phyloP scores from a whole-genome alignment of 495 filamentous ascomycete genomes.

The Glutinoglossum americanum region DNA sequence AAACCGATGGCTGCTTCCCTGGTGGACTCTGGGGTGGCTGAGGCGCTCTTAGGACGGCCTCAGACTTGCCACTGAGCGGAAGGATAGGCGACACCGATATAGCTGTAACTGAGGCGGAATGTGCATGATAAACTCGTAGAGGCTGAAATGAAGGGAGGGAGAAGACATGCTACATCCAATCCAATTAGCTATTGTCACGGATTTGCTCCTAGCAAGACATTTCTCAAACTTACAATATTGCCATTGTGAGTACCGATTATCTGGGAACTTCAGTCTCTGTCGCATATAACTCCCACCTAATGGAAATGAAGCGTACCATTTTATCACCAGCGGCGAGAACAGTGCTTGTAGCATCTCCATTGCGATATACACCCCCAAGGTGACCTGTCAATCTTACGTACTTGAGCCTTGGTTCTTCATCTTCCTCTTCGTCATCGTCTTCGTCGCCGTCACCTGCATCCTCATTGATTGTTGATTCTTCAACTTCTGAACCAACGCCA shows the following conservation, averaged over 20 bases:
- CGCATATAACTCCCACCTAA: not conserved
- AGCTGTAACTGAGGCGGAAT: constrained; percentile 71
- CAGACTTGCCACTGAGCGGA: constrained; percentile 33
- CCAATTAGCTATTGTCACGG: constrained; percentile 6
- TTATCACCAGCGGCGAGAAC: constrained; percentile 86
- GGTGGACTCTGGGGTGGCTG: constrained; percentile 28
- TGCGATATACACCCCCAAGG: constrained; percentile 63
- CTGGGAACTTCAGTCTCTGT: constrained; percentile 21
- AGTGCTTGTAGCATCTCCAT: constrained; percentile 81
- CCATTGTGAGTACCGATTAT: constrained; percentile 92
- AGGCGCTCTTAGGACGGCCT: constrained; percentile 23
- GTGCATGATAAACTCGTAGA: constrained; percentile 70
- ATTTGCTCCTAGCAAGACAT: constrained; percentile 3
- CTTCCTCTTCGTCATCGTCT: constrained; percentile 49
- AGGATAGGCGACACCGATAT: constrained; percentile 84
- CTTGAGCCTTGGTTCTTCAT: constrained; percentile 91
- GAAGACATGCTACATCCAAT: constrained; percentile 46
- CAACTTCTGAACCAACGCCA: constrained; percentile 5
- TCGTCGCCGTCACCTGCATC: constrained; percentile 8
- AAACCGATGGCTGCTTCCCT: constrained; percentile 23
- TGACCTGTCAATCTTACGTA: constrained; percentile 68
- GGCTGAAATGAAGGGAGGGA: constrained; percentile 59
- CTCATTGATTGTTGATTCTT: constrained; percentile 25
- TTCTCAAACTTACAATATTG: constrained; percentile 54
- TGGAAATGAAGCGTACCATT: constrained; percentile 39